Evolutionary conservation across 2,329 filamentous ascomycete species (phyloP).

Genomic region (Hypoxylon sp.): DNA sequence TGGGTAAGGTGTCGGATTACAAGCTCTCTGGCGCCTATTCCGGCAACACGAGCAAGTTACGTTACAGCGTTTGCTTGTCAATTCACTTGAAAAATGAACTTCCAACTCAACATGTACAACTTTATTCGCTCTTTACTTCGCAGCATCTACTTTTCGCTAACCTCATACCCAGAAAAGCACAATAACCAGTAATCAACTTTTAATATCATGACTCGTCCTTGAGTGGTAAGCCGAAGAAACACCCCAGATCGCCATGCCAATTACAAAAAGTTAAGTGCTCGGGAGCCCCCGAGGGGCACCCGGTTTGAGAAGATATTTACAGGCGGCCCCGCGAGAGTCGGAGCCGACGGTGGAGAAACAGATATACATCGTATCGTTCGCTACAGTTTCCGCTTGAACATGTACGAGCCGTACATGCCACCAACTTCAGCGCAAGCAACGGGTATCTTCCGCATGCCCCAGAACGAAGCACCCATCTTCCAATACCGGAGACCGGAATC

Average conservation of each 20-base stretch:
- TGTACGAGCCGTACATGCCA: constrained; percentile 85
- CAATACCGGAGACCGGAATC: constrained; percentile 74
- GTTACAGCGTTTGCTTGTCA: not conserved
- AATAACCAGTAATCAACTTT: constrained; percentile 15
- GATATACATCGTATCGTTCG: not conserved
- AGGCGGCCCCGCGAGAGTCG: not conserved
- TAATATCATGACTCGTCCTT: constrained; percentile 26
- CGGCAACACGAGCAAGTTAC: not conserved
- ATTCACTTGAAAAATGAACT: not conserved
- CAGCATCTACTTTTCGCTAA: constrained; percentile 24
- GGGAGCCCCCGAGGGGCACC: not conserved
- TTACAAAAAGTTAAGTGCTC: constrained; percentile 11
- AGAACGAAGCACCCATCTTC: constrained; percentile 88
- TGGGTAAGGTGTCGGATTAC: too few species aligned
- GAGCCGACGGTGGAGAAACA: constrained; percentile 1
- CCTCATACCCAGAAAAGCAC: constrained; percentile 4
- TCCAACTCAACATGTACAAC: constrained; percentile 12
- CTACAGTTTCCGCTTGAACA: constrained; percentile 71
- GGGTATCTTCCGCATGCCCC: constrained; percentile 93
- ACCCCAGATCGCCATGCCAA: constrained; percentile 32
- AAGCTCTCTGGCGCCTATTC: too few species aligned
- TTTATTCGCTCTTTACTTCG: constrained; percentile 28
- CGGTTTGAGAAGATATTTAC: constrained; percentile 8
- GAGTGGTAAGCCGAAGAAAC: constrained; percentile 27
- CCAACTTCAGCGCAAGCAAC: constrained; percentile 92